Percentiles rank a stretch among this genome's conserved stretches.
phyloP scores from a whole-genome alignment of 2,329 filamentous ascomycete species.

The Fusarium veterinarium region DNA sequence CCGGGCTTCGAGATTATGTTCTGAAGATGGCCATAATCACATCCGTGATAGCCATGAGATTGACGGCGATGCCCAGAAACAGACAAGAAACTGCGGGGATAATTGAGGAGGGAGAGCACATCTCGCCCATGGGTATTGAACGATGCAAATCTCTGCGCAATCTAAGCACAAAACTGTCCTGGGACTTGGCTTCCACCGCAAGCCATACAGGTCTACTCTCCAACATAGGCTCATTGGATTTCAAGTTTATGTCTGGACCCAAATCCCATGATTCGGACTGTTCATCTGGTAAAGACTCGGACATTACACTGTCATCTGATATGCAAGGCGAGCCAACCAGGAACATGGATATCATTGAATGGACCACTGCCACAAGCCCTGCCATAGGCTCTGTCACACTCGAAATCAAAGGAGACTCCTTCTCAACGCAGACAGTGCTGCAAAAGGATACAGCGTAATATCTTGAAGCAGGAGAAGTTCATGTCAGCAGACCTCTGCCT shows the following conservation, averaged over 20 bases:
- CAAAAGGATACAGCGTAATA: slow-evolving; percentile 9
- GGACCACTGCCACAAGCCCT: neutral
- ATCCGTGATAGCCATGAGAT: slow-evolving; percentile 18
- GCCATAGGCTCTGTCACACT: neutral
- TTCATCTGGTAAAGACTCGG: slow-evolving; percentile 18
- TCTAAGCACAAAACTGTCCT: slow-evolving; percentile 3
- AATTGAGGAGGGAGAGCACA: slow-evolving; percentile 8
- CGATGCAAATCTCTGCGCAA: neutral
- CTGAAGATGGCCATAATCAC: slow-evolving; percentile 13
- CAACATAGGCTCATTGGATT: slow-evolving; percentile 7
- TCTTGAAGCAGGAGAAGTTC: neutral
- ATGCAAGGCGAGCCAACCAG: slow-evolving; percentile 2
- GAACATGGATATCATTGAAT: slow-evolving; percentile 22
- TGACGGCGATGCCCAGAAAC: neutral
- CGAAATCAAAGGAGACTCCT: slow-evolving; percentile 5
- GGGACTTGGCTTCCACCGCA: slow-evolving; percentile 4
- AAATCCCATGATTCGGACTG: slow-evolving; percentile 8
- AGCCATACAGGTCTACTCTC: slow-evolving; percentile 9
- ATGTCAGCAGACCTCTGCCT: neutral
- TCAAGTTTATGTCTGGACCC: slow-evolving; percentile 27
- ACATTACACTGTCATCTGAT: slow-evolving; percentile 16
- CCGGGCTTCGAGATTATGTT: slow-evolving; percentile 21
- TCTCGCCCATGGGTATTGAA: neutral
- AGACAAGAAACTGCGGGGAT: slow-evolving; percentile 1
- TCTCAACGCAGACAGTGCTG: neutral